Conservation (phyloP, 345 rosid species). For the Nephelium lappaceum region DNA sequence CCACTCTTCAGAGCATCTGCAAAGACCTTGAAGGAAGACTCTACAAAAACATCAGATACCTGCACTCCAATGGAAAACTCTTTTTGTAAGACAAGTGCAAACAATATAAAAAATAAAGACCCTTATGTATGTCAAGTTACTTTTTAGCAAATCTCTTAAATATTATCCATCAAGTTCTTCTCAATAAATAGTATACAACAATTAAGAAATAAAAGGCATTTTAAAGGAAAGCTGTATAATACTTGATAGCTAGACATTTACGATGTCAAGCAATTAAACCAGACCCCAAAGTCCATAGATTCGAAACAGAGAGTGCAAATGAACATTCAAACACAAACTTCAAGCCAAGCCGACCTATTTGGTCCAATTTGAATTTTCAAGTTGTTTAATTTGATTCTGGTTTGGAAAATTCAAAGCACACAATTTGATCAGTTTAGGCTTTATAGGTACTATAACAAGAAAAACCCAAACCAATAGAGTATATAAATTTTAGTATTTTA, state of each 20-base stretch:
- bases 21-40: slow-evolving; percentile 78
- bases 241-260: not conserved
- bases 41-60: slow-evolving; percentile 79
- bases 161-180: not conserved
- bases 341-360: not conserved
- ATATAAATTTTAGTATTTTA: too few relatives aligned
- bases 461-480: not conserved
- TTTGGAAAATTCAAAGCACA: not conserved
- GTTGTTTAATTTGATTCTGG: not conserved
- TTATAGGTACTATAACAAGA: not conserved
- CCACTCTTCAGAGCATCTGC: slow-evolving; percentile 67
- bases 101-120: not conserved
- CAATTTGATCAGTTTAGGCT: not conserved
- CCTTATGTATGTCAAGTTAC: not conserved
- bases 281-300: not conserved
- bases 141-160: not conserved
- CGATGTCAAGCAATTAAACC: not conserved
- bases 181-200: not conserved
- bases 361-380: not conserved
- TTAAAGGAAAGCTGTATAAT: not conserved
- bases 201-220: not conserved
- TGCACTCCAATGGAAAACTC: slow-evolving; percentile 37
- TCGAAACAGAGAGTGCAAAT: not conserved
- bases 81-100: not conserved
- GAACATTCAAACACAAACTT: not conserved